phyloP scores from a whole-genome alignment of 2,329 filamentous ascomycete genomes.

The Fusarium ramigenum region DNA sequence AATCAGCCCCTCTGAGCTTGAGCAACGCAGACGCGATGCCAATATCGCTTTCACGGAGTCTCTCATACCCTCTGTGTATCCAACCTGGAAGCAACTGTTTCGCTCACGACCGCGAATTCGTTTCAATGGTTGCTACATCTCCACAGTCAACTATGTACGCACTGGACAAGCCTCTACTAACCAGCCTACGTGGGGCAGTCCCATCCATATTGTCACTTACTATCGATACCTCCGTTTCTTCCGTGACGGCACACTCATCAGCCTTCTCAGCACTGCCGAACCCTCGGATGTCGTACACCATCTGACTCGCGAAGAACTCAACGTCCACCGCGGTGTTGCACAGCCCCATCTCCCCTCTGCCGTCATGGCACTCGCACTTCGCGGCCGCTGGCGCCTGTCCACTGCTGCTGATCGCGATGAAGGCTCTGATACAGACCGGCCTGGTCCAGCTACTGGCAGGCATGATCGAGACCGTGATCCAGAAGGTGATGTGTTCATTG shows the following conservation, averaged over 20 bases:
- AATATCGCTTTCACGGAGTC: constrained; percentile 51
- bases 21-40: constrained; percentile 46
- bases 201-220: constrained; percentile 96
- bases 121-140: constrained; percentile 97
- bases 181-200: constrained; percentile 78
- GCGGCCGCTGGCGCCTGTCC: constrained; percentile 63
- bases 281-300: constrained; percentile 89
- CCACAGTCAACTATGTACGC: constrained; percentile 93
- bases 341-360: constrained; percentile 50
- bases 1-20: constrained; percentile 51
- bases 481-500: constrained; percentile 79
- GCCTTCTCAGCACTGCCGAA: constrained; percentile 81
- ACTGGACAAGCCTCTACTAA: constrained; percentile 77
- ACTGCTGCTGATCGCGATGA: constrained; percentile 48
- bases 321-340: constrained; percentile 50
- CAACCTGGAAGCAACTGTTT: constrained; percentile 76
- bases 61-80: constrained; percentile 57
- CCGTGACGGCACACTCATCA: constrained; percentile 85
- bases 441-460: neutral
- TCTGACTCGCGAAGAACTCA: constrained; percentile 76
- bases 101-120: constrained; percentile 84
- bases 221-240: constrained; percentile 97
- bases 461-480: constrained; percentile 40
- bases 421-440: constrained; percentile 22
- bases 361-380: constrained; percentile 75